Evolutionary conservation across 257 asterid species (phyloP), one percentile per base, ranked within the genome.

Genomic region (Euphrasia confusa): DNA sequence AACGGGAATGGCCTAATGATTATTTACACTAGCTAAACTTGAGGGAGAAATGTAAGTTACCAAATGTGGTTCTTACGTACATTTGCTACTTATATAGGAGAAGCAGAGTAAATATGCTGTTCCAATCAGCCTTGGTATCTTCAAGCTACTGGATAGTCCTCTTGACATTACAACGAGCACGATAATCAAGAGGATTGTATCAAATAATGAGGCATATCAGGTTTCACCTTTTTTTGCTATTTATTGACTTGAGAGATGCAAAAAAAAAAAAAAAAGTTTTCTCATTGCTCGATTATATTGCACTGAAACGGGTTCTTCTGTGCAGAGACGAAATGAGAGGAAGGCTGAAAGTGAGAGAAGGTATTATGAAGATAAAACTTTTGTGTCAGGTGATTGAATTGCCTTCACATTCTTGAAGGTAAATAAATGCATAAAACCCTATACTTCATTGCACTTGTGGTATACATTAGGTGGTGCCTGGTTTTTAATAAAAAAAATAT

Each of bases 201-300:
- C 95, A 32, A 91, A 91, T 73, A 92, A 91, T 58, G 97, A 88
- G 60, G 95, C 97, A 4, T 91, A 80, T 79, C 95, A 88, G 98
- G 95, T 91, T 69, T 72, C 61, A 50, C 60, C 69, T 60, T 50
- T 58, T 27, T 42, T 15, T 14, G 33, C 15, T 15, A 50, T 44
- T 44, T 54, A 37, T 8, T 55, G 24, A 54, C 58, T 62, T 62
- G 17, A 49, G 45, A 58, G 61, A 27, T 62, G 24, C 0, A 60
- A 66, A 57, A 47, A 17, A 32, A 21, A 60, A 66, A 57, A 47
- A 17, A 32, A 65, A 52, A 26, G 53, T 71, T 68, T 71, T 65
- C n/a, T 56, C 28, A 33, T 45, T 52, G 49, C 32, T 39, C 5
- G 47, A 55, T 48, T 60, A 70, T 67, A 48, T 54, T 28, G 69